Evolutionary conservation across 768 basidiomycete species (phyloP), one percentile per base, ranked within the genome.

Genomic region (Strobilomyces dryophilus): DNA sequence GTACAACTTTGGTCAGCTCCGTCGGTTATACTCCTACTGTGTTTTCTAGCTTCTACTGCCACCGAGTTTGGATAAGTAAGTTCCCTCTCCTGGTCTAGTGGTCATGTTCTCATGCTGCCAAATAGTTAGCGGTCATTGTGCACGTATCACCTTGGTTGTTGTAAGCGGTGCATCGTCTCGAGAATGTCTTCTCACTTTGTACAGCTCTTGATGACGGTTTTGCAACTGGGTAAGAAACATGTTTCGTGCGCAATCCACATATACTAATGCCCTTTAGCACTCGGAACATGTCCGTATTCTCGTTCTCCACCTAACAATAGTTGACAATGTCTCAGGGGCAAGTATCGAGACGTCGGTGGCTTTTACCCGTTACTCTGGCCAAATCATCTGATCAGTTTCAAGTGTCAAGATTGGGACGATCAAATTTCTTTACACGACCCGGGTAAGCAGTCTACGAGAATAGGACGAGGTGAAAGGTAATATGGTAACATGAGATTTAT

Each of bases 1-100:
- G 53, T 17, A 27, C 17, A 15, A 17, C 15, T 5, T 37, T 18
- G 15, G 35, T 36, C 15, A 17, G 15, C 2, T 37, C 36, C 15
- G 15, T 17, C 17, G 36, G 17, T 17, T 6, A 37, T 37, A 17
- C 36, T 37, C 8, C 8, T 3, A 7, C 17, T 3, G 4, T 35
- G 8, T 17, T 14, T 12, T 17, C 12, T 26, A 61, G 60, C 24
- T 61, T 61, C 35, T 61, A 54, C 31, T 60, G 45, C 12, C 55
- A 60, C 26, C 54, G 55, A 26, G 49, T 61, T n/a, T 60, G 60
- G 60, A 60, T 60, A 42, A 60, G 60, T 59, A 15, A 1, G 60
- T 37, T 24, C 24, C 1, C 11, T 20, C 36, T 35, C 12, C 49
- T 6, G 1, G 1, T 3, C 21, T 2, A 17, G 24, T 3, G 15